These are phyloP conservation scores for Kurtzmaniella quercitrusa DNA, from an alignment of 1,139 yeast genomes.

Conservation along the genomic window DNA sequence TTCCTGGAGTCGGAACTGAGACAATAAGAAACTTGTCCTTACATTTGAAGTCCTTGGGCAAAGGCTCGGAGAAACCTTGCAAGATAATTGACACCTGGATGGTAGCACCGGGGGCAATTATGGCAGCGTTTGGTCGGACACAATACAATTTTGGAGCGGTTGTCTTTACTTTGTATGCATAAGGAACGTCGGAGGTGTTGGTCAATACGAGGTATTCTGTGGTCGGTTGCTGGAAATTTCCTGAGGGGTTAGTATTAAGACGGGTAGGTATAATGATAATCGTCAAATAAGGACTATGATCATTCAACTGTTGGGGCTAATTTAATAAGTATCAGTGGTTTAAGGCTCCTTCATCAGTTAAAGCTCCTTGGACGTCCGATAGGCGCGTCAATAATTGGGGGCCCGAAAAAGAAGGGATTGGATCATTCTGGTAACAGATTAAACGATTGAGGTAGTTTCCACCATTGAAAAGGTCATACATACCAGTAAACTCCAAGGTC, in stretches of 20 bases:
- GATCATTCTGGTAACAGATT: too few relatives aligned
- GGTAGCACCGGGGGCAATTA: slow-evolving; percentile 69
- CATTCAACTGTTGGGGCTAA: neutral
- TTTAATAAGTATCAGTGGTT: neutral
- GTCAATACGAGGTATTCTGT: slow-evolving; percentile 66
- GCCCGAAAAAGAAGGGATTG: too few relatives aligned
- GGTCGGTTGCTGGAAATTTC: slow-evolving; percentile 70
- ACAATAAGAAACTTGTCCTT: slow-evolving; percentile 91
- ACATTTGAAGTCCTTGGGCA: slow-evolving; percentile 68
- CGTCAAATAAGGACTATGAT: too few relatives aligned
- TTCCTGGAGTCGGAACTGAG: slow-evolving; percentile 68
- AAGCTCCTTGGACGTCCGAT: neutral
- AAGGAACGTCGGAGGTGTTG: slow-evolving; percentile 58
- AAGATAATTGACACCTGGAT: slow-evolving; percentile 77
- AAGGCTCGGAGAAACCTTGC: slow-evolving; percentile 77
- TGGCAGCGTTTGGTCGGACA: slow-evolving; percentile 91
- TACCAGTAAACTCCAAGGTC: slow-evolving; percentile 69
- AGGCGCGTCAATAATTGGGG: neutral
- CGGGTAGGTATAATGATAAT: too few relatives aligned
- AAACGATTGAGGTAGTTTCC: neutral
- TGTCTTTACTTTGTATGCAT: slow-evolving; percentile 95
- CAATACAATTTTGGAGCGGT: slow-evolving; percentile 96
- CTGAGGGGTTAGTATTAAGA: slow-evolving; percentile 17
- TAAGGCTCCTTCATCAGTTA: too few relatives aligned
- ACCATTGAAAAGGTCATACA: slow-evolving; percentile 24